Evolutionary conservation across 2,329 filamentous ascomycete genomes (phyloP), one percentile per base, ranked within the genome.

Genomic region (Fusarium sp.): DNA sequence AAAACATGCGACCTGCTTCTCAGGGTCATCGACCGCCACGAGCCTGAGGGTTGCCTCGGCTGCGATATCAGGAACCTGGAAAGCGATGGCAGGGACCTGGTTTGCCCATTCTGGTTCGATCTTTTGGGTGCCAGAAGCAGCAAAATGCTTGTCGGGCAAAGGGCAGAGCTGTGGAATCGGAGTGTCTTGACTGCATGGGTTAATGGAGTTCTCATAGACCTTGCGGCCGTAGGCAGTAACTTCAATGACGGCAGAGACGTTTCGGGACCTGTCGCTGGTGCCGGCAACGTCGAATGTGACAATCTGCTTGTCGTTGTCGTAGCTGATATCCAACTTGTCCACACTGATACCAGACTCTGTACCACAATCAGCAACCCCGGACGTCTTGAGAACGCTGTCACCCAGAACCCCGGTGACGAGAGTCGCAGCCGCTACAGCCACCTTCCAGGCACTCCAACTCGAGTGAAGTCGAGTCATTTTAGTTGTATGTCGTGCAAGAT

Each of bases 21-120:
- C 83, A 22, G 58, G 47, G 5, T 79, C 80, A 29, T 89, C 85
- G 35, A 86, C 77, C 5, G 86, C 79, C 58, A 84, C 88, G 41
- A 99, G 84, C 73, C 92, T 80, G 63, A 99, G 80, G 40, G 88
- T 95, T 31, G 93, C 95, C 70, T 89, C 79, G 34, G 94, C 94
- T 52, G 94, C 89, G 68, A 99, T 90, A 74, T 99, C 93, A 45
- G 95, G 95, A 29, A 99, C 83, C 59, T 86, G 85, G 79, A 97
- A 99, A 11, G 94, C 94, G 66, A 99, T 96, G 3, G 86, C 80
- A 2, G 95, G 95, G 36, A 99, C 94, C 77, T 90, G 79, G 50
- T 83, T 83, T 53, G 91, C 88, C 72, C 88, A 94, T 59, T 88
- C 72, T 0, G 84, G 77, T 13, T 93, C 91, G 35, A 99, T 91